Percentiles rank a stretch among this genome's conserved stretches.
Conservation (phyloP, 2,329 filamentous ascomycete genomes). For the Davidsoniella australis region DNA sequence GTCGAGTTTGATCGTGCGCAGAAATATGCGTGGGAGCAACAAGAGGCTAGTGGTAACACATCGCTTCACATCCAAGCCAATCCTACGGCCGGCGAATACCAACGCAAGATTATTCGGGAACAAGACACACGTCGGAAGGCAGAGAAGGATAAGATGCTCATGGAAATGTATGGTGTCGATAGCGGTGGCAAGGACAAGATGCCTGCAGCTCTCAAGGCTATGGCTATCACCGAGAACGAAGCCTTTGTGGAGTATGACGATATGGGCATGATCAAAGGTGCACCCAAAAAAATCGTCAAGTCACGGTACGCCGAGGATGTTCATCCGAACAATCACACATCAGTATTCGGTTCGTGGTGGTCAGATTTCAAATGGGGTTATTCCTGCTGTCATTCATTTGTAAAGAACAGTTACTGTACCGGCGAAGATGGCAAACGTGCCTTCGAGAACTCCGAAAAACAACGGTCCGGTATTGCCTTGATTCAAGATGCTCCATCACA, state of each 20-base stretch:
- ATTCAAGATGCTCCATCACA: slow-evolving; percentile 18
- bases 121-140: slow-evolving; percentile 53
- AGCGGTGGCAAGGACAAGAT: slow-evolving; percentile 39
- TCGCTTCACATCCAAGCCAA: slow-evolving; percentile 87
- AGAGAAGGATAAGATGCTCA: slow-evolving; percentile 50
- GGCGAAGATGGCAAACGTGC: slow-evolving; percentile 73
- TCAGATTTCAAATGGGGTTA: slow-evolving; percentile 90
- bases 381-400: slow-evolving; percentile 77
- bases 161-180: slow-evolving; percentile 78
- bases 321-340: slow-evolving; percentile 74
- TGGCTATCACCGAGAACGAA: slow-evolving; percentile 64
- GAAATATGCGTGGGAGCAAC: slow-evolving; percentile 84
- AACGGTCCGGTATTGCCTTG: slow-evolving; percentile 30
- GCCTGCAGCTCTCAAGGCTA: slow-evolving; percentile 40
- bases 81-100: slow-evolving; percentile 77
- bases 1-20: slow-evolving; percentile 84
- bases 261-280: slow-evolving; percentile 75
- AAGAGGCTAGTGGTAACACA: slow-evolving; percentile 64
- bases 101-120: slow-evolving; percentile 61
- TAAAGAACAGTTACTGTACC: slow-evolving; percentile 96
- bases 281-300: slow-evolving; percentile 54
- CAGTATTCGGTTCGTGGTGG: slow-evolving; percentile 97
- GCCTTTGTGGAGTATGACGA: slow-evolving; percentile 90
- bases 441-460: slow-evolving; percentile 57
- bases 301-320: slow-evolving; percentile 90